Percentiles rank a stretch among this genome's conserved stretches.
Evolutionary conservation across 345 rosid genomes (phyloP).

Genomic region (Linum trigynum): DNA sequence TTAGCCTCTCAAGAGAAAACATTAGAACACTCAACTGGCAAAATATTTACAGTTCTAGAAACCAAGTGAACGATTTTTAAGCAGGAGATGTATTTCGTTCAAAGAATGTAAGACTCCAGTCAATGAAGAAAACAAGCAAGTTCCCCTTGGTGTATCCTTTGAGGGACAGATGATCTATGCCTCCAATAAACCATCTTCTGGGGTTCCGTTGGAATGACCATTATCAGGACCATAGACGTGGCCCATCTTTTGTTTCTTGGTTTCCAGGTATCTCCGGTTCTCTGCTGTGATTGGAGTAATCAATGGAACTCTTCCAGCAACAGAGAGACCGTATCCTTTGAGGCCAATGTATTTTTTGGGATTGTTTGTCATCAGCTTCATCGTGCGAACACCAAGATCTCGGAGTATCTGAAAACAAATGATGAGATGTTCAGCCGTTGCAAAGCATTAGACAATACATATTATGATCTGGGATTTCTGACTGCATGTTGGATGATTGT

Average conservation of each 20-base stretch:
- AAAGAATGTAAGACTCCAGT: too few species aligned
- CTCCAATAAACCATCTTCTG: neutral
- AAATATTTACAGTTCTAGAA: too few species aligned
- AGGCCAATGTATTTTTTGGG: constrained; percentile 75
- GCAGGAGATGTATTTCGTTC: too few species aligned
- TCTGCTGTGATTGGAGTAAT: constrained; percentile 55
- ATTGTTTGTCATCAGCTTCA: constrained; percentile 88
- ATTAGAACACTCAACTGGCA: too few species aligned
- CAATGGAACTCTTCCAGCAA: constrained; percentile 65
- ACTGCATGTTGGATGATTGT: neutral
- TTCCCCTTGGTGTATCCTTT: too few species aligned
- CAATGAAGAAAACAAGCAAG: too few species aligned
- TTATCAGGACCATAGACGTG: constrained; percentile 40
- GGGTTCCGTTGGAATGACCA: neutral
- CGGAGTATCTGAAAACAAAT: constrained; percentile 43
- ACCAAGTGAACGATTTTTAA: too few species aligned
- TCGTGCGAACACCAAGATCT: constrained; percentile 72
- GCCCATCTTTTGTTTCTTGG: constrained; percentile 71
- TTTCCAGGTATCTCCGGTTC: constrained; percentile 67
- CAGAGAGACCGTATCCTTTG: constrained; percentile 63
- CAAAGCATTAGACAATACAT: neutral
- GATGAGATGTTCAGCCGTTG: neutral
- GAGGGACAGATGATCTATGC: neutral
- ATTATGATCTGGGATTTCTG: too few species aligned
- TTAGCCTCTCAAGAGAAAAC: too few species aligned